These are phyloP conservation scores for Dioszegia aurantiaca DNA, from an alignment of 768 basidiomycete species.

Conservation along the genomic window DNA sequence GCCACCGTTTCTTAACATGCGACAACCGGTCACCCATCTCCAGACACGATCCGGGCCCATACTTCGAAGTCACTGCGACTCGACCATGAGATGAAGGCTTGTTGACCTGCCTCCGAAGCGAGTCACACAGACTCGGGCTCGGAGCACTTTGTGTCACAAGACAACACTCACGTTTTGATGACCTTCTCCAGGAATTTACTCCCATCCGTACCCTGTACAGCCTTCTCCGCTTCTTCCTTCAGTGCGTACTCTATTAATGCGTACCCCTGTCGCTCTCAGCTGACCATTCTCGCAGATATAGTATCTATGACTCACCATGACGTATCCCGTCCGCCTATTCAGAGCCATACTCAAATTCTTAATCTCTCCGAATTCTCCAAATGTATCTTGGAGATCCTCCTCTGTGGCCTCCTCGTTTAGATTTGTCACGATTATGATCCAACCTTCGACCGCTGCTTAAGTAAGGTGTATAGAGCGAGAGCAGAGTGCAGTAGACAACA, in stretches of 20 bases:
- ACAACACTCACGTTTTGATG: constrained; percentile 60
- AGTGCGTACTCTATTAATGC: constrained; percentile 97
- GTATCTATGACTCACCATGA: constrained; percentile 76
- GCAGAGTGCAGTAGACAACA: background rate
- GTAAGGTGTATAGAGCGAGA: background rate
- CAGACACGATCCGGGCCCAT: no score
- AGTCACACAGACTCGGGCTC: no score
- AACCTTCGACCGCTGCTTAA: constrained; percentile 85
- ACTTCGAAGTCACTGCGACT: no score
- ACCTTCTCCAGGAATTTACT: constrained; percentile 78
- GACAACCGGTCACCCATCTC: no score
- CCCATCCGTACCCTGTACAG: constrained; percentile 85
- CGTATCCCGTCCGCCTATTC: constrained; percentile 95
- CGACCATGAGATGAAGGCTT: no score
- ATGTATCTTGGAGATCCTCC: constrained; percentile 93
- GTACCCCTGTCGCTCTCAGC: constrained; percentile 69
- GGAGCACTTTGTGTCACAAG: no score
- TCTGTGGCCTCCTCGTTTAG: constrained; percentile 98
- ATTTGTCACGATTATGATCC: constrained; percentile 94
- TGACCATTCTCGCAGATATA: no score
- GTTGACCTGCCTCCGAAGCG: no score
- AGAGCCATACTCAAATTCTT: constrained; percentile 96
- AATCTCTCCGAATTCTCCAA: constrained; percentile 93
- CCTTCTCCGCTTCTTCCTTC: constrained; percentile 86
- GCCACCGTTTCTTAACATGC: no score